These are phyloP conservation scores for Tolypocladium amazonense DNA, from an alignment of 2,329 filamentous ascomycete genomes.

Conservation along the genomic window DNA sequence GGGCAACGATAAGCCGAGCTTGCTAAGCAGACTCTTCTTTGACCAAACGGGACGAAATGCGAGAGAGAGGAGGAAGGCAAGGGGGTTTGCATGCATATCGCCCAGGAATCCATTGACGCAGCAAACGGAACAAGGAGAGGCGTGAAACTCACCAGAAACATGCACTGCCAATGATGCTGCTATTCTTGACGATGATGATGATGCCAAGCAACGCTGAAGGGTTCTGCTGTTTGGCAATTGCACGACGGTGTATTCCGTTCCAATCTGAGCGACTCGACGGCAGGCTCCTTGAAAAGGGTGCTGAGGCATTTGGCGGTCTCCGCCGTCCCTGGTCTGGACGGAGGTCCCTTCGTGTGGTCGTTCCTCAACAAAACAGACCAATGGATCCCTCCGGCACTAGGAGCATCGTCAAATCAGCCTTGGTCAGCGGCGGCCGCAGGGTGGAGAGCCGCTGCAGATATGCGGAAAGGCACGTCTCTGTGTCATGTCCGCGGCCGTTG, in stretches of 20 bases:
- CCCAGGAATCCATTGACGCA: background rate
- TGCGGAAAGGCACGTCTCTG: background rate
- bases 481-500: background rate
- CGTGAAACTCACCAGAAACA: background rate
- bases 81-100: background rate
- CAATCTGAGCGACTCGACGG: background rate
- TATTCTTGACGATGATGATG: background rate
- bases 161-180: background rate
- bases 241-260: background rate
- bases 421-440: background rate
- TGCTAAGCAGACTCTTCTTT: background rate
- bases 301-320: background rate
- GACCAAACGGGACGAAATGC: background rate
- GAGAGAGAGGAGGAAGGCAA: background rate
- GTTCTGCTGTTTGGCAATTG: background rate
- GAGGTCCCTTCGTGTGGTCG: background rate
- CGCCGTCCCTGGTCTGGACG: background rate
- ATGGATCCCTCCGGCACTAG: background rate
- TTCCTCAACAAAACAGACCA: background rate
- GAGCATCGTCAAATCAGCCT: background rate
- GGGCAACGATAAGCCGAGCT: background rate
- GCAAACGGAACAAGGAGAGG: background rate
- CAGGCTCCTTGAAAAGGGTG: background rate
- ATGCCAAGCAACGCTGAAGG: background rate
- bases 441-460: background rate